Base-by-base conservation (phyloP, 1,139 yeast genomes). In the Oligophagozyma castellii region DNA sequence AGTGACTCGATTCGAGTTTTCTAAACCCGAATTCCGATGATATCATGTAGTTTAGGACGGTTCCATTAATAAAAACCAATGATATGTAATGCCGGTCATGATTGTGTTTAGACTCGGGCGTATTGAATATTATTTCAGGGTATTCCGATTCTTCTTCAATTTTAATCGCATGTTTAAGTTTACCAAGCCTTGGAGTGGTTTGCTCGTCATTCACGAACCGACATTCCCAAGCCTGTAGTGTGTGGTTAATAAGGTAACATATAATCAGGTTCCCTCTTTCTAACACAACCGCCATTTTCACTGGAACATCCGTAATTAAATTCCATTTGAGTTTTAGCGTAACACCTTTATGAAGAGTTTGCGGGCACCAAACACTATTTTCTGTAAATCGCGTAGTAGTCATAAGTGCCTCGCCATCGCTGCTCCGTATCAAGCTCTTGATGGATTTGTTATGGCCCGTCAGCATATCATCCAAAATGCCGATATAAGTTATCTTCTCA, bases 391-490 rank as follows among this genome's bases (percentile, higher is more conserved):
- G 48, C 3, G 70, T 62, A 3, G 58, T 43, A 2, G 78, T 65
- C n/a, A 73, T 47, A 33, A 73, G 47, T 0, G 75, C 63, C 16
- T 61, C 58, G 15, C 83, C 83, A 43, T 70, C 70, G 4, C 66
- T 54, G 1, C 93, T 76, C 42, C 84, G 70, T 12, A 70, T 57
- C 1, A 86, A 52, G 31, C 63, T 65, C 39, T 71, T 70, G 13
- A 86, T 73, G 0, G 95, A 78, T 47, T 83, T 84, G 30, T 73
- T 67, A 44, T 83, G 95, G 1, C 96, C 96, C 4, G 92, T 84
- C 33, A 75, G 68, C 42, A 77, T 75, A 42, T 70, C 63, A 22
- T 59, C 55, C 8, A 67, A 31, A 14, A 36, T 31, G 11, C 50
- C 53, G 4, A 42, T 31, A 19, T 41, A 36, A 12, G 43, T 24